Conservation (phyloP, 106 monocot species). For the Platanthera guangdongensis region DNA sequence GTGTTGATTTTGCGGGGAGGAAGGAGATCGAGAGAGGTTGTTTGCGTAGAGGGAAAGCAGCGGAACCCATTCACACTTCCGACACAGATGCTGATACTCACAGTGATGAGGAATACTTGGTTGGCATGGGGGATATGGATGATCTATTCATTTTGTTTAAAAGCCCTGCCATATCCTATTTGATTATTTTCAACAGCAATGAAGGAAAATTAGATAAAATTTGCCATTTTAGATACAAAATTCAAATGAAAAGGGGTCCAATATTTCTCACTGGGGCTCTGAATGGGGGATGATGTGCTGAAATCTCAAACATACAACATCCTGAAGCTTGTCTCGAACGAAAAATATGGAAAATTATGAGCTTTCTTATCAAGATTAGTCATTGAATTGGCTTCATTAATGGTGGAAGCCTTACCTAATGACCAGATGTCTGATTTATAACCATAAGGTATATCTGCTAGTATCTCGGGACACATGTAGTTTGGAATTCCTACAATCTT, state of each 20-base stretch:
- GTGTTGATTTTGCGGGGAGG: no score
- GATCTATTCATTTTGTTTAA: conserved; percentile 90
- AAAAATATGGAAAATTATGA: not conserved
- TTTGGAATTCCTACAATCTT: conserved; percentile 89
- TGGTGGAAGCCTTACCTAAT: conserved; percentile 37
- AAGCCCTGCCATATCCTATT: conserved; percentile 74
- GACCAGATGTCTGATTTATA: conserved; percentile 99
- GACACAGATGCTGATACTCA: conserved; percentile 31
- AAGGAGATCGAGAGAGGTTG: no score
- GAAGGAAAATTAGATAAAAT: not conserved
- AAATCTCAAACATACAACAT: conserved; percentile 85
- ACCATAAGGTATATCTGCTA: conserved; percentile 91
- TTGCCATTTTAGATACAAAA: not conserved
- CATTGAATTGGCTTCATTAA: not conserved
- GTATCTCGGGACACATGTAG: conserved; percentile 98
- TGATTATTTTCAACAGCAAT: conserved; percentile 1
- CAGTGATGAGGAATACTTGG: conserved; percentile 63
- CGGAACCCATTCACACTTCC: no score
- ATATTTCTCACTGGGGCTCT: conserved; percentile 41
- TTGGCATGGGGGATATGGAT: conserved; percentile 62
- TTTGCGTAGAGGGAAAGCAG: no score
- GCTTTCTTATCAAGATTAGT: not conserved
- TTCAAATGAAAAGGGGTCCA: not conserved
- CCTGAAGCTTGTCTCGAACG: conserved; percentile 29
- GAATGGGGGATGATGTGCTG: conserved; percentile 68